A percentile compares a stretch with the other conserved stretches of the same genome.
Conservation (phyloP, 2,329 filamentous ascomycete genomes). For the Penicillium fuscoglaucum region DNA sequence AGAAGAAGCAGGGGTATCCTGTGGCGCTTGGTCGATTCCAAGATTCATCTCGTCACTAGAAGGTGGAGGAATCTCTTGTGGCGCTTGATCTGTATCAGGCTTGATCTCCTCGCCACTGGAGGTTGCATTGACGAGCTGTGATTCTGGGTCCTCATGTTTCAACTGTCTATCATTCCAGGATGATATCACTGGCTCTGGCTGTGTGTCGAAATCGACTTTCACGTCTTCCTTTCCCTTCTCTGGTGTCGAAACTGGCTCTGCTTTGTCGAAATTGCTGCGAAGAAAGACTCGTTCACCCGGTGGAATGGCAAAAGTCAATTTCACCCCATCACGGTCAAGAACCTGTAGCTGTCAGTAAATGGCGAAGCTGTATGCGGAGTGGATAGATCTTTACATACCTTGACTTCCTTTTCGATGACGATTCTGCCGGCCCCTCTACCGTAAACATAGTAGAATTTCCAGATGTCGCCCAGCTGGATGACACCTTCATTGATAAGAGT, state of each 20-base stretch:
- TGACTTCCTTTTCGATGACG: slow-evolving; percentile 46
- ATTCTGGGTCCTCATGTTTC: neutral
- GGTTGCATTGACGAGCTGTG: neutral
- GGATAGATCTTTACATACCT: slow-evolving; percentile 29
- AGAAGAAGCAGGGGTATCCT: neutral
- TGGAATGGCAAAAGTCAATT: slow-evolving; percentile 43
- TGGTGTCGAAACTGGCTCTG: neutral
- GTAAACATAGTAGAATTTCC: slow-evolving; percentile 39
- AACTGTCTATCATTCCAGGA: neutral
- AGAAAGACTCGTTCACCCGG: slow-evolving; percentile 40
- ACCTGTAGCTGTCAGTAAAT: slow-evolving; percentile 30
- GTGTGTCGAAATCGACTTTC: neutral
- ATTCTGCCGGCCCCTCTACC: slow-evolving; percentile 29
- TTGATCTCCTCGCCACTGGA: neutral
- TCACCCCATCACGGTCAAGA: slow-evolving; percentile 32
- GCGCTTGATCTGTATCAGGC: neutral
- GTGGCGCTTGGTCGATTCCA: neutral
- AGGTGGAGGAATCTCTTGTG: neutral
- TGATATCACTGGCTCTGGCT: neutral
- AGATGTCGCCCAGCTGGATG: slow-evolving; percentile 43
- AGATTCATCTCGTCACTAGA: neutral
- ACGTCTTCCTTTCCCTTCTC: neutral
- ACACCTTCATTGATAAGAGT: slow-evolving; percentile 39
- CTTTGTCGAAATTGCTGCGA: slow-evolving; percentile 8
- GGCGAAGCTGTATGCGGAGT: neutral